These are phyloP conservation scores for Geosmithia putterillii DNA, from an alignment of 2,329 filamentous ascomycete genomes.

Conservation along the genomic window DNA sequence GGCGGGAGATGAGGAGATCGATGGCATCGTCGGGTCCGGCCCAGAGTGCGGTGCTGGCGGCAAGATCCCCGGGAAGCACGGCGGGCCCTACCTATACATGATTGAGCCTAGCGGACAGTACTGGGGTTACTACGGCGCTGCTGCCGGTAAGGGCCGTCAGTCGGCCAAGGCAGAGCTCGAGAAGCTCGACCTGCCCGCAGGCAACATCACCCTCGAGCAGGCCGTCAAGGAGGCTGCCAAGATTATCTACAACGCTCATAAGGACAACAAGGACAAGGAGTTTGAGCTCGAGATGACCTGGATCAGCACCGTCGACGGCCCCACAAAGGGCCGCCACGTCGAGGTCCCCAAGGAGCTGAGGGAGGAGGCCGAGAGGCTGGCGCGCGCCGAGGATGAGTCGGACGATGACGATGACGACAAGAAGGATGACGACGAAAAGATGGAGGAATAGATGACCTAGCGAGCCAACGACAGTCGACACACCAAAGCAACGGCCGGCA, in stretches of 20 bases:
- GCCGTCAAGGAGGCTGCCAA: conserved; percentile 92
- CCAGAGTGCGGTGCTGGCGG: conserved; percentile 72
- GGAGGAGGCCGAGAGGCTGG: conserved; percentile 86
- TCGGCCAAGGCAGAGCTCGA: conserved; percentile 96
- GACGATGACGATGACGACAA: conserved; percentile 53
- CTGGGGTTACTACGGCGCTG: conserved; percentile 98
- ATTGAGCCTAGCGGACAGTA: conserved; percentile 94
- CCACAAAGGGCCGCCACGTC: conserved; percentile 84
- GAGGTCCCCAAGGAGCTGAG: conserved; percentile 84
- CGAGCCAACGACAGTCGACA: conserved; percentile 1
- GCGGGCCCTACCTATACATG: conserved; percentile 95
- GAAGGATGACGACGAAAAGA: conserved; percentile 60
- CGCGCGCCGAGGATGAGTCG: conserved; percentile 78
- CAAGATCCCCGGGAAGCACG: conserved; percentile 62
- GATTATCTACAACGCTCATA: conserved; percentile 95
- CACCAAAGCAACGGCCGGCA: not conserved
- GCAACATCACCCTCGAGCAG: conserved; percentile 66
- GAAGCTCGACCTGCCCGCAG: conserved; percentile 80
- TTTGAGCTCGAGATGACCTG: conserved; percentile 99
- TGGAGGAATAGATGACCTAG: conserved; percentile 60
- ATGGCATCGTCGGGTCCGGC: conserved; percentile 79
- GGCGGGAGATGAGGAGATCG: conserved; percentile 72
- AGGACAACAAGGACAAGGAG: conserved; percentile 99
- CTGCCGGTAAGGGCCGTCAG: conserved; percentile 93
- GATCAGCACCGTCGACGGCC: conserved; percentile 76